Conservation (phyloP, 2,329 filamentous ascomycete genomes). For the Monascus ruber region DNA sequence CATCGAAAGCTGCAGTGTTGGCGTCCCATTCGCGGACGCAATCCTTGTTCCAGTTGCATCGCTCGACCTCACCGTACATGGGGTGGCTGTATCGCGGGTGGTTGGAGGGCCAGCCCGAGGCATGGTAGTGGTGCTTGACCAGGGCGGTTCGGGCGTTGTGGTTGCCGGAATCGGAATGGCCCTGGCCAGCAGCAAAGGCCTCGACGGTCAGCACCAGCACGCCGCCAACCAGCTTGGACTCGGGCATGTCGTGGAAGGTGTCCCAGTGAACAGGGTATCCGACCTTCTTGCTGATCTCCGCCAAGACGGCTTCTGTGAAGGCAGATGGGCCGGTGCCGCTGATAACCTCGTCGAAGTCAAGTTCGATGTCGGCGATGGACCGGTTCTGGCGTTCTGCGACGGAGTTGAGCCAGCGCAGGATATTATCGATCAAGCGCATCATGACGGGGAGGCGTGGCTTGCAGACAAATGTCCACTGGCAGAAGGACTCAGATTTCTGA, state of each 20-base stretch:
- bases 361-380: constrained; percentile 47
- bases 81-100: constrained; percentile 59
- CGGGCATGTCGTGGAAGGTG: constrained; percentile 52
- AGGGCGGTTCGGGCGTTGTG: constrained; percentile 55
- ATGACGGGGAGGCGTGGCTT: constrained; percentile 58
- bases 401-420: constrained; percentile 53
- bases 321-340: constrained; percentile 61
- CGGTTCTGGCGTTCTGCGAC: constrained; percentile 49
- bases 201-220: constrained; percentile 59
- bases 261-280: constrained; percentile 48
- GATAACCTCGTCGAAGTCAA: constrained; percentile 63
- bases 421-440: constrained; percentile 56
- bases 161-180: constrained; percentile 61
- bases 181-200: constrained; percentile 61
- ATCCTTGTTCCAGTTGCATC: constrained; percentile 56
- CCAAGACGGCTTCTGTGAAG: constrained; percentile 54
- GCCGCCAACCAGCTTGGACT: constrained; percentile 54
- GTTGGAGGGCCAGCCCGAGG: constrained; percentile 57
- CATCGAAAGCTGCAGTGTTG: constrained; percentile 50
- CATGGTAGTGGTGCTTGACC: constrained; percentile 65
- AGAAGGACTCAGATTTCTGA: constrained; percentile 58
- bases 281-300: constrained; percentile 47
- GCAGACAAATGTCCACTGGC: constrained; percentile 64
- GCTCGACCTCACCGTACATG: constrained; percentile 58
- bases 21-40: constrained; percentile 57